phyloP scores from a whole-genome alignment of 2,329 filamentous ascomycete genomes.

The Pezicula carpinea region DNA sequence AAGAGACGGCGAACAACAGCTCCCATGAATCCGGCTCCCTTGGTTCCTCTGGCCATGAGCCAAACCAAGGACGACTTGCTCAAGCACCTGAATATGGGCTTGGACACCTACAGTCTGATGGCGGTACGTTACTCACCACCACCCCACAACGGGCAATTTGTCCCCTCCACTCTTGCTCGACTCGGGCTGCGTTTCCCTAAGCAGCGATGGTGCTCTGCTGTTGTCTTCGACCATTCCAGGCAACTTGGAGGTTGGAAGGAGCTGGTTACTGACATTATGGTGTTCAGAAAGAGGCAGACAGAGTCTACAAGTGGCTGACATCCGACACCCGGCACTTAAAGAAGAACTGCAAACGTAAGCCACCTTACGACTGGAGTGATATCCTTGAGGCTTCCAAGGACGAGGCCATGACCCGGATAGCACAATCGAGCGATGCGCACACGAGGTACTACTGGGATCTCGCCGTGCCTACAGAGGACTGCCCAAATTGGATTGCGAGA shows the following conservation, averaged over 20 bases:
- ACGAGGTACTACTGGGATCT: constrained; percentile 26
- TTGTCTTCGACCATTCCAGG: too few species aligned
- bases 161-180: not conserved
- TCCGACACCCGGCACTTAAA: constrained; percentile 24
- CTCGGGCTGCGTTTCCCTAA: too few species aligned
- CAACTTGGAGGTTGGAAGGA: too few species aligned
- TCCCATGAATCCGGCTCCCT: not conserved
- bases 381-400: constrained; percentile 27
- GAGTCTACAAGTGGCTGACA: constrained; percentile 26
- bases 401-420: constrained; percentile 24
- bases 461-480: constrained; percentile 14
- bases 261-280: not conserved
- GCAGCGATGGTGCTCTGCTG: too few species aligned
- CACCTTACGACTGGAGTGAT: constrained; percentile 30
- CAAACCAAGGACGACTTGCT: constrained; percentile 27
- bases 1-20: not conserved
- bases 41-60: constrained; percentile 24
- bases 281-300: constrained; percentile 28
- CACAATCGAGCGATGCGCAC: constrained; percentile 14
- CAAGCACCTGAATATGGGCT: constrained; percentile 21
- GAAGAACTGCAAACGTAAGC: constrained; percentile 23
- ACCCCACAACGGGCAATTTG: not conserved
- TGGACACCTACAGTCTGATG: constrained; percentile 25
- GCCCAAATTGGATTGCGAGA: constrained; percentile 28
- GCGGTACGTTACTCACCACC: constrained; percentile 20